Evolutionary conservation across 805 yeast genomes (phyloP), one percentile per base, ranked within the genome.

Genomic region (Grigorovia transvaalensis): DNA sequence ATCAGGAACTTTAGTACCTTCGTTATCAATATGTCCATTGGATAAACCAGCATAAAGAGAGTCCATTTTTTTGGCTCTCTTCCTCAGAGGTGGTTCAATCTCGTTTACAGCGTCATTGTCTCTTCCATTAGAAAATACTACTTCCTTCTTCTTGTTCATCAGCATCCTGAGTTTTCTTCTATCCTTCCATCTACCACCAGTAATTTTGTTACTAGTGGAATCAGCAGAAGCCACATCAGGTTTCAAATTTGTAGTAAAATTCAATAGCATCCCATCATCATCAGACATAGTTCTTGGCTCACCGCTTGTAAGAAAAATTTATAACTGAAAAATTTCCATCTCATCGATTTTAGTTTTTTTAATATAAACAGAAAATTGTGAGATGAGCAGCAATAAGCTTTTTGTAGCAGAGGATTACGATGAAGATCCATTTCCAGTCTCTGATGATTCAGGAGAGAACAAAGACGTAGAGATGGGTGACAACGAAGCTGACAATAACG

Each of bases 141-240:
- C 50, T 47, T 70, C 55, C 6, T 65, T 63, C 56, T 78, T 72
- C 30, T 81, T 84, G 42, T 73, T 62, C 51, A 74, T 66, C 59
- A 77, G 72, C 59, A 63, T 62, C 60, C 79, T 81, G 53, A 79
- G 70, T 62, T 78, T 80, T 59, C 93, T 72, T 56, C 95, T 76
- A 52, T 88, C 95, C 59, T 78, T 83, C 96, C 96, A 88, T 56
- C 76, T 77, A 15, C 95, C 96, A 41, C 91, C 91, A 2, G 77
- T 72, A 2, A 81, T 76, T 61, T 76, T 80, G 7, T 71, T 56
- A 2, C 62, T 53, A 1, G 57, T 44, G 0, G 54, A 53, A 15
- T 55, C 51, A 7, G 67, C 59, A 47, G 60, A 51, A 9, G 58
- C 54, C 9, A 67, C 63, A 23, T 62, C 61, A 5, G 50, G 40